phyloP scores from a whole-genome alignment of 352 stramenopile species.

The Phytophthora ramorum region DNA sequence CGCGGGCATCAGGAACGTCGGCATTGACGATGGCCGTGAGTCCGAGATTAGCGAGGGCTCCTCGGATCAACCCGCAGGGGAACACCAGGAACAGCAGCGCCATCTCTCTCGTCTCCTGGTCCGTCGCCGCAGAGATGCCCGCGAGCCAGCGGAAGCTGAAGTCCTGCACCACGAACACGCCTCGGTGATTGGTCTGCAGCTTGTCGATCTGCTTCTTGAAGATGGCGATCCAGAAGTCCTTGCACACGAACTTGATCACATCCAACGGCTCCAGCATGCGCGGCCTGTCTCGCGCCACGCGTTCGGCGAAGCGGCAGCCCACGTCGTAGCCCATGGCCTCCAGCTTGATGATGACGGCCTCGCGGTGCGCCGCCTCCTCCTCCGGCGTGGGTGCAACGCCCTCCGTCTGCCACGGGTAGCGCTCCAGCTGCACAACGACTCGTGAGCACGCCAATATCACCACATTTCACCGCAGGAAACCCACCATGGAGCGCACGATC shows the following conservation, averaged over 20 bases:
- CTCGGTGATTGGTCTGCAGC: slow-evolving; percentile 97
- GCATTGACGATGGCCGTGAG: slow-evolving; percentile 96
- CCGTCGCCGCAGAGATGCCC: slow-evolving; percentile 76
- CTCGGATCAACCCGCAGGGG: slow-evolving; percentile 95
- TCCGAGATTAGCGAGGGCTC: slow-evolving; percentile 94
- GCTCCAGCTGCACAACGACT: slow-evolving; percentile 54
- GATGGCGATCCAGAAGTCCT: slow-evolving; percentile 97
- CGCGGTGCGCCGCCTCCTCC: slow-evolving; percentile 50
- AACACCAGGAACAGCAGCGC: slow-evolving; percentile 95
- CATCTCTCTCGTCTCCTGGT: slow-evolving; percentile 90
- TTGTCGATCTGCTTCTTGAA: slow-evolving; percentile 99
- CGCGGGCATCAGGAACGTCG: slow-evolving; percentile 93
- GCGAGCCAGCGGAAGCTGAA: slow-evolving; percentile 94
- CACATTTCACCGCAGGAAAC: not conserved
- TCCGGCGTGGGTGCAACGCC: slow-evolving; percentile 28
- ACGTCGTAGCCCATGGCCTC: slow-evolving; percentile 90
- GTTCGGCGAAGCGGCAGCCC: slow-evolving; percentile 84
- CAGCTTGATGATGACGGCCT: slow-evolving; percentile 83
- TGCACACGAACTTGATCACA: slow-evolving; percentile 98
- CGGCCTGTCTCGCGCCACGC: slow-evolving; percentile 71
- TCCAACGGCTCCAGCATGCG: slow-evolving; percentile 92
- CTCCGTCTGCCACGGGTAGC: slow-evolving; percentile 56
- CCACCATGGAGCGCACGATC: slow-evolving; percentile 87
- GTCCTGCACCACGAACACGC: slow-evolving; percentile 96
- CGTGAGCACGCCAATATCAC: not conserved